Evolutionary conservation across 345 rosid genomes (phyloP).

Genomic region (Aethionema arabicum): DNA sequence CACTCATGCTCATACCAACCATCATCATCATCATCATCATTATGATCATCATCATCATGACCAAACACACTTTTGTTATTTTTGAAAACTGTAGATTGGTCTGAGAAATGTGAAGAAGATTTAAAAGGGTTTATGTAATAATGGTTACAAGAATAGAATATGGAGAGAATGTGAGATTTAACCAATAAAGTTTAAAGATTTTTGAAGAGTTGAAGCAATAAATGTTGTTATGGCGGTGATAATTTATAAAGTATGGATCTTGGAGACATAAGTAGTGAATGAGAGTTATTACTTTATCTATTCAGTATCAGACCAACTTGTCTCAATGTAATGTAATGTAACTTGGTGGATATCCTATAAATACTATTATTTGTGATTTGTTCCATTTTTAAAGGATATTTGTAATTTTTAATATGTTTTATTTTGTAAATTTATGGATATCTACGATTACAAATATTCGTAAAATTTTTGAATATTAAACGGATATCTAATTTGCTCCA

Average conservation of each 20-base stretch:
- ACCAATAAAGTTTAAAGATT: not conserved
- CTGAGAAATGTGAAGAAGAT: slow-evolving; percentile 32
- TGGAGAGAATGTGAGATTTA: slow-evolving; percentile 30
- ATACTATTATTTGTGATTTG: too few species aligned
- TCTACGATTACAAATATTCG: too few species aligned
- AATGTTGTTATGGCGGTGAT: slow-evolving; percentile 29
- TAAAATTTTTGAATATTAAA: too few species aligned
- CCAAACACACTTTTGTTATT: slow-evolving; percentile 24
- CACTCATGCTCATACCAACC: slow-evolving; percentile 35
- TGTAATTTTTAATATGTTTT: too few species aligned
- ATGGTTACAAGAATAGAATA: slow-evolving; percentile 22
- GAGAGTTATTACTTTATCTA: slow-evolving; percentile 1
- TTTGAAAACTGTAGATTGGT: slow-evolving; percentile 13
- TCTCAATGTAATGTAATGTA: slow-evolving; percentile 14
- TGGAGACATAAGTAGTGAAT: not conserved
- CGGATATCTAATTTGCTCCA: too few species aligned
- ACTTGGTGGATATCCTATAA: too few species aligned
- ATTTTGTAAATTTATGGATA: too few species aligned
- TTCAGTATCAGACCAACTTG: slow-evolving; percentile 20
- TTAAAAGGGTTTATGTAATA: slow-evolving; percentile 25
- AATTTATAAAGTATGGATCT: slow-evolving; percentile 25
- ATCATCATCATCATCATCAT: slow-evolving; percentile 15
- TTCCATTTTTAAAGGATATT: too few species aligned
- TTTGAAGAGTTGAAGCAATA: slow-evolving; percentile 27
- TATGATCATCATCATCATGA: slow-evolving; percentile 26